Evolutionary conservation across 2,329 filamentous ascomycete genomes (phyloP).

Genomic region (Cladosporium halotolerans): DNA sequence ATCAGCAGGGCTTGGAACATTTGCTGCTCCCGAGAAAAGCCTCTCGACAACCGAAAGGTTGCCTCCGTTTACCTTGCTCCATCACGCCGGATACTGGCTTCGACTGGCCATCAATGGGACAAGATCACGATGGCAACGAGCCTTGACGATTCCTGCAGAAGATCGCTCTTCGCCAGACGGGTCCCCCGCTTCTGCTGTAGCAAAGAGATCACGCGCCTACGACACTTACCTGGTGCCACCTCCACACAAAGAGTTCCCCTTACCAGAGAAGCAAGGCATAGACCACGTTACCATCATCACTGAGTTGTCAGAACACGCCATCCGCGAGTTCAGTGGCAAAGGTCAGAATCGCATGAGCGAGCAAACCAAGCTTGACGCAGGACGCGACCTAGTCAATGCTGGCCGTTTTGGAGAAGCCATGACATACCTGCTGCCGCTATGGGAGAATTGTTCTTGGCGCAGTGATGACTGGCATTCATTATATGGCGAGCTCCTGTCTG

Average conservation of each 20-base stretch:
- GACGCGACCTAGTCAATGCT: conserved; percentile 47
- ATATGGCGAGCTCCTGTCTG: conserved; percentile 48
- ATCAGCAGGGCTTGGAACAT: conserved; percentile 26
- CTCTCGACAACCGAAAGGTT: conserved; percentile 43
- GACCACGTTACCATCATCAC: conserved; percentile 49
- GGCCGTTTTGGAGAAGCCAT: conserved; percentile 48
- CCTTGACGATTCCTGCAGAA: conserved; percentile 53
- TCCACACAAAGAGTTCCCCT: conserved; percentile 49
- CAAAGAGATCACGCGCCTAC: conserved; percentile 48
- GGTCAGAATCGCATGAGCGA: conserved; percentile 51
- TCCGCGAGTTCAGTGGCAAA: conserved; percentile 44
- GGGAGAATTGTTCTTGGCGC: conserved; percentile 54
- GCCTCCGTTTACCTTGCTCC: conserved; percentile 53
- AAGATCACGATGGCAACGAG: conserved; percentile 44
- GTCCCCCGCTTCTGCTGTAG: conserved; percentile 50
- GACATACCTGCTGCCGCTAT: conserved; percentile 46
- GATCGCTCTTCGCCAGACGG: conserved; percentile 51
- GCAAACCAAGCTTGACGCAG: conserved; percentile 49
- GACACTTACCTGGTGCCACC: conserved; percentile 57
- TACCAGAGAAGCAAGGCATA: conserved; percentile 39
- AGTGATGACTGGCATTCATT: conserved; percentile 54
- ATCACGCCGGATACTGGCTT: conserved; percentile 59
- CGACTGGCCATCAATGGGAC: conserved; percentile 49
- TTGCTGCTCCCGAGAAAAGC: conserved; percentile 46
- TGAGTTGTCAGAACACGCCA: conserved; percentile 42